A percentile compares a stretch with the other conserved stretches of the same genome.
phyloP scores from a whole-genome alignment of 495 filamentous ascomycete species.

The Aspergillus carlsbadensis region DNA sequence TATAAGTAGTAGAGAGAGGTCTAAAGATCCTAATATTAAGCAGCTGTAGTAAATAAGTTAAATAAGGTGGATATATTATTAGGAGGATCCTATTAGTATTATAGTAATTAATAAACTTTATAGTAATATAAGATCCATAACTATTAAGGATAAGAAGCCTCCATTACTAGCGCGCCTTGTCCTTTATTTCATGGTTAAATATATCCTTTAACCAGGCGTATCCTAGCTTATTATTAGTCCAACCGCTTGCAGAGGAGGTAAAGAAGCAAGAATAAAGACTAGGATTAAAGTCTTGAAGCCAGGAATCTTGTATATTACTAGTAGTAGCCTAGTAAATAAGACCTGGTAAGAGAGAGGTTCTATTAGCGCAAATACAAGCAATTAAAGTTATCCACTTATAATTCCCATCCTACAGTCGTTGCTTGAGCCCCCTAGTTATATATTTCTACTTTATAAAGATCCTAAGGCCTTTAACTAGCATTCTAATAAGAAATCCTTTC shows the following conservation, averaged over 20 bases:
- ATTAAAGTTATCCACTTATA: conserved; percentile 7
- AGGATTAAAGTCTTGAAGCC: conserved; percentile 10
- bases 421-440: not conserved
- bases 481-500: no score
- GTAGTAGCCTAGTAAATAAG: conserved; percentile 2
- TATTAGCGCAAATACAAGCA: no score
- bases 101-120: conserved; percentile 7
- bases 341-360: not conserved
- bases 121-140: no score
- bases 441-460: conserved; percentile 12
- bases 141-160: no score
- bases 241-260: no score
- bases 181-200: conserved; percentile 8
- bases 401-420: conserved; percentile 13
- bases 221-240: no score
- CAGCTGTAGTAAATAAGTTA: conserved; percentile 7
- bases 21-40: no score
- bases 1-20: no score
- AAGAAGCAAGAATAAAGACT: conserved; percentile 7
- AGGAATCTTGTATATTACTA: not conserved
- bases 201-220: conserved; percentile 5
- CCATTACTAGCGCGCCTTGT: conserved; percentile 2
- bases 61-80: conserved; percentile 8
- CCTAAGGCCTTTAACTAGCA: no score
- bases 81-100: conserved; percentile 11